A percentile compares a stretch with the other conserved stretches of the same genome.
These are phyloP conservation scores for Bipolaris bicolor DNA, from an alignment of 2,329 filamentous ascomycete species.

Conservation along the genomic window DNA sequence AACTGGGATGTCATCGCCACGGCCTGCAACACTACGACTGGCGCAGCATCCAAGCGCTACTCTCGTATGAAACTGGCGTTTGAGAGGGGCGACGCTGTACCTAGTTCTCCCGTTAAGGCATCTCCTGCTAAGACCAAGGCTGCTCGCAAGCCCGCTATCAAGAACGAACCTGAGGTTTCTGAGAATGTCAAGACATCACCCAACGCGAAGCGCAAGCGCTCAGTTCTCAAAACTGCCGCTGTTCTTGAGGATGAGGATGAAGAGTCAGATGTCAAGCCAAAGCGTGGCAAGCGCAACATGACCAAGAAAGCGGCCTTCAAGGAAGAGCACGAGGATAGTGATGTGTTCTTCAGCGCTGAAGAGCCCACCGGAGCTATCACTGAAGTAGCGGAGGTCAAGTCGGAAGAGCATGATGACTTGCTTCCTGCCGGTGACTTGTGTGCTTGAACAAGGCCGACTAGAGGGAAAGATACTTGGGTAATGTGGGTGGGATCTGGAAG, in stretches of 20 bases:
- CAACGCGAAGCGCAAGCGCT: constrained; percentile 33
- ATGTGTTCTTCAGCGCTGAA: constrained; percentile 17
- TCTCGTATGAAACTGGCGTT: constrained; percentile 41
- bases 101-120: neutral
- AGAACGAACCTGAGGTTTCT: constrained; percentile 8
- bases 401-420: constrained; percentile 2
- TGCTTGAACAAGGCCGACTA: neutral
- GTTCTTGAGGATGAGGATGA: neutral
- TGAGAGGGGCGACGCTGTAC: constrained; percentile 24
- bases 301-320: constrained; percentile 3
- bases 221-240: constrained; percentile 8
- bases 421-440: neutral
- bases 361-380: neutral
- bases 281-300: constrained; percentile 10
- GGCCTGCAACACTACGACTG: constrained; percentile 36
- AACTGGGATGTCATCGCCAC: constrained; percentile 42
- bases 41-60: constrained; percentile 43
- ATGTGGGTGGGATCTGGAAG: too few species aligned
- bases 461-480: too few species aligned
- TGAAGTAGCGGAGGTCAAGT: neutral
- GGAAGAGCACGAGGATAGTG: neutral
- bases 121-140: constrained; percentile 5
- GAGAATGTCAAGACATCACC: neutral
- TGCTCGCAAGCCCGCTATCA: constrained; percentile 6
- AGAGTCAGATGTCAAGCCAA: constrained; percentile 2